Evolutionary conservation across 345 rosid genomes (phyloP).

Genomic region (Litchi chinensis): DNA sequence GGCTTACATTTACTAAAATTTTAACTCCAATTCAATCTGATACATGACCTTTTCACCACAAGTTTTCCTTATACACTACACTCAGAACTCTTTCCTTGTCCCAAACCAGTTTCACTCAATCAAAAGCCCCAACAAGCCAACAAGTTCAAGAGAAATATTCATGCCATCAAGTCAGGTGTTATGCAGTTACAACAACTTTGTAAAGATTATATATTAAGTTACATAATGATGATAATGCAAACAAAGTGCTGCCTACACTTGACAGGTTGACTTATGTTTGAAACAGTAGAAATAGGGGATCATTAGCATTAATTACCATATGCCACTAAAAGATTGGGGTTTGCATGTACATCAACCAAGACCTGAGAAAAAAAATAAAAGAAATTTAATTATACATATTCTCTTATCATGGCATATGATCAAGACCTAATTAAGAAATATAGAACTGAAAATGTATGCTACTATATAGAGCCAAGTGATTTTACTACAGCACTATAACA

Average conservation of each 20-base stretch:
- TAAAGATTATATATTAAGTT: background rate
- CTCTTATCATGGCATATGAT: background rate
- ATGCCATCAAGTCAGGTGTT: background rate
- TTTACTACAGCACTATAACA: background rate
- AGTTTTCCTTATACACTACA: background rate
- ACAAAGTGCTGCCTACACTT: background rate
- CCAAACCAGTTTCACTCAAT: background rate
- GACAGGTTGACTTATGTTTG: background rate
- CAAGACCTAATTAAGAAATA: background rate
- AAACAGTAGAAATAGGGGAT: background rate
- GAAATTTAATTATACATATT: conserved; percentile 2
- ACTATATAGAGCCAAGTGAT: background rate
- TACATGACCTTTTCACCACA: too few species aligned
- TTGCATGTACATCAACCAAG: conserved; percentile 72
- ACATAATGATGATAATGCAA: background rate
- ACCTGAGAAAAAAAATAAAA: conserved; percentile 47
- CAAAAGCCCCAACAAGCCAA: background rate
- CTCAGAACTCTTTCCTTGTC: background rate
- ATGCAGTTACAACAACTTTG: background rate
- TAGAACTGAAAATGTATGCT: background rate
- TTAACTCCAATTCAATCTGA: too few species aligned
- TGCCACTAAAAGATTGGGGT: conserved; percentile 79
- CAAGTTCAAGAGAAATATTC: background rate
- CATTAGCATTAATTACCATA: conserved; percentile 55
- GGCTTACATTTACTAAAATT: too few species aligned